Evolutionary conservation across 1,284 basidiomycete species (phyloP), one percentile per base, ranked within the genome.

Genomic region (Pseudozyma pruni): DNA sequence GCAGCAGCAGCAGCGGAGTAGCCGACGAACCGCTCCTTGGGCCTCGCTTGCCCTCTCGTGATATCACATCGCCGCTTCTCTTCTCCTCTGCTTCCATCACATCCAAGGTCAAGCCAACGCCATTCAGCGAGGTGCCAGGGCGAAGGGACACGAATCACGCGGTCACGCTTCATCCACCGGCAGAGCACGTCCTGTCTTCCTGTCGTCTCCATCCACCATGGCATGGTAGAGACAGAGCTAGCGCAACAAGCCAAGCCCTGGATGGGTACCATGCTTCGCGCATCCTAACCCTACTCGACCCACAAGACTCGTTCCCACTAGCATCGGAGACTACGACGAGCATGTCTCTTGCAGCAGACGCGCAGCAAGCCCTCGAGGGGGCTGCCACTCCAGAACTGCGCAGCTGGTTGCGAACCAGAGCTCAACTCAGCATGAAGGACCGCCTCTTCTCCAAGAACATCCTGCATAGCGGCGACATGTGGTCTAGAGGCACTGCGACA

Each of bases 401-500:
- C 29, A 17, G 19, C 16, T 61, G 58, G 58, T 32, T 53, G 22
- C 51, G 51, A 8, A 25, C 37, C 23, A 55, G 51, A 33, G 38
- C 47, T 1, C 42, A 45, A 19, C 42, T 55, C 43, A 39, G 43
- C 23, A 42, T 50, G 16, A 57, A 48, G 31, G 41, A 16, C 29
- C 52, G 59, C 8, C 44, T 56, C 17, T 51, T 62, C 41, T 56
- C 59, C 52, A 56, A 56, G 14, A 56, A 51, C 43, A 47, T 56
- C 17, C 34, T 63, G 10, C 47, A 43, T 17, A 58, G 35, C 44
- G n/a, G 55, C 8, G 49, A 58, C 8, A 8, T 58, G 2, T 67
- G 43, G 43, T 22, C 52, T 11, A 22, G 39, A 19, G 38, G n/a
- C 16, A 67, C 63, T 3, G 33, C 63, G 14, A 52, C 57, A 14